phyloP scores from a whole-genome alignment of 164 flowering plant species.

The Cinnamomum micranthum region DNA sequence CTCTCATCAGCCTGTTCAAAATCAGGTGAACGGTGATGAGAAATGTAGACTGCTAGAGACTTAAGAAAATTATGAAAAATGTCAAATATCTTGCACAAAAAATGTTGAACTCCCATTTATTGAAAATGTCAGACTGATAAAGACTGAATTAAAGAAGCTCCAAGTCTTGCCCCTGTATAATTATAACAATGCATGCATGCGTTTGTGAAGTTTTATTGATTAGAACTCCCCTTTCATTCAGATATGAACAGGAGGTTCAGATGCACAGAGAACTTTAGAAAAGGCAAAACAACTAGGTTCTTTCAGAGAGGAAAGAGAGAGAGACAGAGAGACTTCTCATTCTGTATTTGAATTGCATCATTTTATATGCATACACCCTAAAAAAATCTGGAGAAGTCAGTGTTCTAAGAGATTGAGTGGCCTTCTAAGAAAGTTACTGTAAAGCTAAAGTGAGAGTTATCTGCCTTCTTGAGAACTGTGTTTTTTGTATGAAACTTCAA shows the following conservation, averaged over 20 bases:
- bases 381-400: too few relatives aligned
- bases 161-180: not conserved
- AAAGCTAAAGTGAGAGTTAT: too few relatives aligned
- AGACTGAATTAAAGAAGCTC: not conserved
- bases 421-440: too few relatives aligned
- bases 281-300: not conserved
- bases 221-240: not conserved
- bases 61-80: not conserved
- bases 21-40: not conserved
- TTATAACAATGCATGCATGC: not conserved
- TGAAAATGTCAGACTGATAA: not conserved
- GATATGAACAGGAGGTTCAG: not conserved
- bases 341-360: too few relatives aligned
- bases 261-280: not conserved
- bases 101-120: not conserved
- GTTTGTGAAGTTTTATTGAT: not conserved
- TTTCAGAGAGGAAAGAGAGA: not conserved
- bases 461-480: too few relatives aligned
- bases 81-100: not conserved
- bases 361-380: too few relatives aligned
- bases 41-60: not conserved
- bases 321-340: too few relatives aligned
- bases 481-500: too few relatives aligned
- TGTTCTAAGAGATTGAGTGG: too few relatives aligned
- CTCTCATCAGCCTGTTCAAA: constrained; percentile 58